A percentile compares a stretch with the other conserved stretches of the same genome.
Conservation (phyloP, 208 protist species). For the Trypanosoma brucei region DNA sequence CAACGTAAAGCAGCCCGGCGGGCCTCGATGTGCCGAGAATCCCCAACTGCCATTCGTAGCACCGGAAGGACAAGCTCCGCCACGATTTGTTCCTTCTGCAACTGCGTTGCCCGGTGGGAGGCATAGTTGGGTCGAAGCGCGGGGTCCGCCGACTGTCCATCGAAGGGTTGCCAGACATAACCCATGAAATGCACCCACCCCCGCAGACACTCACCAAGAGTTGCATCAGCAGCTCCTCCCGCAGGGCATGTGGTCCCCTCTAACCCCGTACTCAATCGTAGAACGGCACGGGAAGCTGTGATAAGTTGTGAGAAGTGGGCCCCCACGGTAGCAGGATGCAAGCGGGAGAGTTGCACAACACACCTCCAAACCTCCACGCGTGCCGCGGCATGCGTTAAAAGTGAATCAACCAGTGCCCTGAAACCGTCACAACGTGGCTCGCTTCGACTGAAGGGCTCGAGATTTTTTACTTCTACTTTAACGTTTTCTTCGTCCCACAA, state of each 20-base stretch:
- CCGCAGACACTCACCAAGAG: conserved; percentile 61
- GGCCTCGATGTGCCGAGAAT: conserved; percentile 23
- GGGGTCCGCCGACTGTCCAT: conserved; percentile 68
- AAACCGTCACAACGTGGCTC: conserved; percentile 6
- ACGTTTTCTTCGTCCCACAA: background rate
- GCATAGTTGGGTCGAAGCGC: conserved; percentile 27
- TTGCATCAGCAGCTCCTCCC: background rate
- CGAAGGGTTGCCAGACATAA: conserved; percentile 78
- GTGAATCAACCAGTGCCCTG: conserved; percentile 21
- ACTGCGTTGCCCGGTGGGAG: conserved; percentile 36
- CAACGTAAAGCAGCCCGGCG: conserved; percentile 55
- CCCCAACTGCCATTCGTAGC: conserved; percentile 22
- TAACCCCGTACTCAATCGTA: conserved; percentile 1
- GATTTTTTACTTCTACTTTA: background rate
- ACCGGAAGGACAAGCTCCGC: conserved; percentile 37
- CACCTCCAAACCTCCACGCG: conserved; percentile 70
- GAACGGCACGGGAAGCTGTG: conserved; percentile 28
- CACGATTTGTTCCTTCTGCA: conserved; percentile 42
- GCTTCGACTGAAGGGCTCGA: background rate
- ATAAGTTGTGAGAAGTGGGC: conserved; percentile 44
- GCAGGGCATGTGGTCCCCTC: too few species aligned
- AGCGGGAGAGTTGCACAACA: conserved; percentile 58
- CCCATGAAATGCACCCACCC: conserved; percentile 83
- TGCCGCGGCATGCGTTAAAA: conserved; percentile 53
- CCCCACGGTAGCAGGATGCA: conserved; percentile 58